Percentiles rank a stretch among this genome's conserved stretches.
These are phyloP conservation scores for Apophysomyces ossiformis DNA, from an alignment of 371 early-diverging fungal genomes.

Conservation along the genomic window DNA sequence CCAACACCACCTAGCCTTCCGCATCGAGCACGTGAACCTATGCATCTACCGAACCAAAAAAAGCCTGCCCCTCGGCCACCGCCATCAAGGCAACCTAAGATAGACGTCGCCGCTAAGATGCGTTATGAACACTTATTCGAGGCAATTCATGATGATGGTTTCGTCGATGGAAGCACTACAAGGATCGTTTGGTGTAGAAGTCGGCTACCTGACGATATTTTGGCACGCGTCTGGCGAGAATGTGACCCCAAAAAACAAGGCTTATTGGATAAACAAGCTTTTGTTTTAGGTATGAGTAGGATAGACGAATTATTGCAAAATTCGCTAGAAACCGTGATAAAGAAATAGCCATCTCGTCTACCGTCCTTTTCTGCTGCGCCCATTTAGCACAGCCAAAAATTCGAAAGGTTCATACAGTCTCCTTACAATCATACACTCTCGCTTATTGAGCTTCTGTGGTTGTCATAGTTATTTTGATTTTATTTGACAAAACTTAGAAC, in stretches of 20 bases:
- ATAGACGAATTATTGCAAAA: constrained; percentile 39
- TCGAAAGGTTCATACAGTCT: no score
- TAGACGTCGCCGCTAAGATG: constrained; percentile 1
- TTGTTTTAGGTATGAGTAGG: constrained; percentile 51
- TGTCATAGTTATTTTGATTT: no score
- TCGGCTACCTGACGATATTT: constrained; percentile 30
- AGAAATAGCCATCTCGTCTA: background rate
- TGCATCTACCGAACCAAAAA: constrained; percentile 19
- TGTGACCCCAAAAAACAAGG: constrained; percentile 46
- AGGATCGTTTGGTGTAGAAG: constrained; percentile 43
- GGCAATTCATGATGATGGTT: constrained; percentile 41
- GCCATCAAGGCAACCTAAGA: constrained; percentile 33
- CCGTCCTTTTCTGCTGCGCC: no score
- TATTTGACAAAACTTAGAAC: no score
- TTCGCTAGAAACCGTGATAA: background rate
- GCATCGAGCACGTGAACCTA: constrained; percentile 5
- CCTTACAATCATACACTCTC: no score
- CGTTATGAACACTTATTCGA: constrained; percentile 48
- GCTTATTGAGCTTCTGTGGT: no score
- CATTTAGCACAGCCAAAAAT: no score
- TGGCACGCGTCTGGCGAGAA: constrained; percentile 49
- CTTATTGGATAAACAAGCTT: constrained; percentile 43
- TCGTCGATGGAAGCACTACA: constrained; percentile 42
- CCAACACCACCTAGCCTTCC: constrained; percentile 1
- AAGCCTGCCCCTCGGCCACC: constrained; percentile 44